Conservation (phyloP, 106 monocot species). For the Allium cepa region DNA sequence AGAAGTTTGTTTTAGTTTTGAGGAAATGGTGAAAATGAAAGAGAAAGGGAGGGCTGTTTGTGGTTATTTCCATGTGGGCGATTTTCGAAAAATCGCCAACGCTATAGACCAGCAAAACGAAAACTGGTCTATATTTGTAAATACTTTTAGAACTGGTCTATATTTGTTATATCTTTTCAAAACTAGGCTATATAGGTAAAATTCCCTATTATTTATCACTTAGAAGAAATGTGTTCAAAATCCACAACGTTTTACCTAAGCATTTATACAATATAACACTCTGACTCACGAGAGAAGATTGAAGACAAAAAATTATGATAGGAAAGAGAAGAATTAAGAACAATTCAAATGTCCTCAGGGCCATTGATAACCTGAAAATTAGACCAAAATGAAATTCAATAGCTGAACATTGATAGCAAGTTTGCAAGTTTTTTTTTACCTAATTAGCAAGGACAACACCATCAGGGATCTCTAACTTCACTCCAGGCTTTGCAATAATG, state of each 20-base stretch:
- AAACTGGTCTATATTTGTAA: no score
- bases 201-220: not conserved
- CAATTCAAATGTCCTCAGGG: constrained; percentile 35
- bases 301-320: not conserved
- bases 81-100: no score
- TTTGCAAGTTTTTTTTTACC: constrained; percentile 14
- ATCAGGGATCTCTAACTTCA: constrained; percentile 62
- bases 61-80: no score
- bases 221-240: constrained; percentile 1
- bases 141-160: no score
- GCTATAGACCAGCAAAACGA: no score
- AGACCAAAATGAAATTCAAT: not conserved
- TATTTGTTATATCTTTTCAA: no score
- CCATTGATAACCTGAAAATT: constrained; percentile 35
- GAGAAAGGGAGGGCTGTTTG: no score
- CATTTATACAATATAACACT: not conserved
- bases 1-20: no score
- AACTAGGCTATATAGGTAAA: no score
- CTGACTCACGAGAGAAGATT: constrained; percentile 1
- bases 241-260: not conserved
- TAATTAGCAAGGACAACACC: constrained; percentile 52
- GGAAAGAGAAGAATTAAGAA: not conserved
- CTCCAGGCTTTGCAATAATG: constrained; percentile 37
- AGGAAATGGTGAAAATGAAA: no score
- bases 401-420: not conserved